Percentiles rank a stretch among this genome's conserved stretches.
Evolutionary conservation across 2,329 filamentous ascomycete genomes (phyloP).

Genomic region (Phyllosticta capitalensis): DNA sequence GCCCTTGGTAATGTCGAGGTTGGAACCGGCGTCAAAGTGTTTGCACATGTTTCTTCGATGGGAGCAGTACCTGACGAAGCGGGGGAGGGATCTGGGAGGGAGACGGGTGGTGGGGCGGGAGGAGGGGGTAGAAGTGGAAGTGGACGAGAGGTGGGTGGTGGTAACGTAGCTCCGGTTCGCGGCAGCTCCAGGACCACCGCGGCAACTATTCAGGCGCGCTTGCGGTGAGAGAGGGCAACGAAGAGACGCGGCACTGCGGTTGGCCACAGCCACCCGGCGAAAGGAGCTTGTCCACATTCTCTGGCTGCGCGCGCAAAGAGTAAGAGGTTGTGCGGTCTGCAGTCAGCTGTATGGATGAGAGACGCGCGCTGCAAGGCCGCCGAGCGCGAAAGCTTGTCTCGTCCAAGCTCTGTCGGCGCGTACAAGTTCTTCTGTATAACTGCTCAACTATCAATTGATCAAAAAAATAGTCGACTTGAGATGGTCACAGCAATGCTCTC

Average conservation of each 20-base stretch:
- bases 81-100: constrained; percentile 1
- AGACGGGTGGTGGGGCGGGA: constrained; percentile 2
- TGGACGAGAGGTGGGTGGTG: constrained; percentile 2
- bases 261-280: not conserved
- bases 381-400: not conserved
- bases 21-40: constrained; percentile 47
- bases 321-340: not conserved
- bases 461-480: no score
- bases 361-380: not conserved
- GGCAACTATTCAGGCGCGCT: constrained; percentile 2
- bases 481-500: not conserved
- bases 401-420: no score
- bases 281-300: not conserved
- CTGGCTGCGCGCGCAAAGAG: not conserved
- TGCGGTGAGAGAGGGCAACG: constrained; percentile 1
- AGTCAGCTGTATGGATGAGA: not conserved
- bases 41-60: constrained; percentile 69
- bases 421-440: no score
- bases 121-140: not conserved
- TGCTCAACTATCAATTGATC: no score
- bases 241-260: not conserved
- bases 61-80: constrained; percentile 53
- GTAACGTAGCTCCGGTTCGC: constrained; percentile 8
- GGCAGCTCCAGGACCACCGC: not conserved
- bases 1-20: constrained; percentile 51